Base-by-base conservation (phyloP, 257 asterid species). In the Sherardia arvensis region DNA sequence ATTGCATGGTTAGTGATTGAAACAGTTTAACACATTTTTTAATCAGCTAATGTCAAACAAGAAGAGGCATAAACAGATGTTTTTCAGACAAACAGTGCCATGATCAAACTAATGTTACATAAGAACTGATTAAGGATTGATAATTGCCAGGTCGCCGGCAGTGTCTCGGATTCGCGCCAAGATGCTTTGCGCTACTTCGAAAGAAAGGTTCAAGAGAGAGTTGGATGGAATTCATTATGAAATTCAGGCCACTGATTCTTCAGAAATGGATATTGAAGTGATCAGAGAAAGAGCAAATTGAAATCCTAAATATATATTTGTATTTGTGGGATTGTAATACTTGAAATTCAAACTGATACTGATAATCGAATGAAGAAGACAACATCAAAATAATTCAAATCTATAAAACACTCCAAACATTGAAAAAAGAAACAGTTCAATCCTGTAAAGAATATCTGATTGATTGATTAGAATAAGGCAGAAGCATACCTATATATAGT, bases 1-100 rank as follows among this genome's bases (percentile, higher is more conserved):
- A 79, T 84, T 73, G 80, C 90, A 28, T 86, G 91, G 95, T 84
- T 47, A 69, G 79, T 76, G 5, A 34, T 34, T 34, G 1, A 34
- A 34, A 34, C 9, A 34, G 11, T 8, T 34, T 34, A 10, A 34
- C 40, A 36, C 47, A 38, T n/a, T n/a, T n/a, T n/a, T n/a, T n/a
- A n/a, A n/a, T n/a, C n/a, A n/a, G n/a, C n/a, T n/a, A n/a, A n/a
- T n/a, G n/a, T n/a, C n/a, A n/a, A n/a, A n/a, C n/a, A n/a, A n/a
- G n/a, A n/a, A n/a, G n/a, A n/a, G n/a, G n/a, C n/a, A n/a, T n/a
- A n/a, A n/a, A n/a, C n/a, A n/a, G n/a, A n/a, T n/a, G n/a, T n/a
- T n/a, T n/a, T n/a, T n/a, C n/a, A n/a, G n/a, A n/a, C n/a, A n/a
- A n/a, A n/a, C n/a, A n/a, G n/a, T n/a, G n/a, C n/a, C n/a, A n/a